A percentile compares a stretch with the other conserved stretches of the same genome.
Conservation (phyloP, 108 stramenopile species). For the Cyclotella baltica region DNA sequence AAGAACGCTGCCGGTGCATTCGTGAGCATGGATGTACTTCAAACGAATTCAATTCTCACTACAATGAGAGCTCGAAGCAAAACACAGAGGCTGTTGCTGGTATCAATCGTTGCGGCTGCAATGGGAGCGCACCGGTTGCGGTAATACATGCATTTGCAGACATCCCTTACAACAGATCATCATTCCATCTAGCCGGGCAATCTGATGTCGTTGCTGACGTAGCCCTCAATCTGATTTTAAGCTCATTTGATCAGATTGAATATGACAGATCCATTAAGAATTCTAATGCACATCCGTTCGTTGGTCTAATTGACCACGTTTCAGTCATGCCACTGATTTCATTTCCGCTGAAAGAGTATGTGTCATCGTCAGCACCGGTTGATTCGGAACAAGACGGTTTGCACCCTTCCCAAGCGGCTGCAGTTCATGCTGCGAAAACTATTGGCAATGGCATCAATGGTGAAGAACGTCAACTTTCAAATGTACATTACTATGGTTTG, state of each 20-base stretch:
- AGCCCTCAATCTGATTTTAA: constrained; percentile 49
- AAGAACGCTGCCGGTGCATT: constrained; percentile 57
- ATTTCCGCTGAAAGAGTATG: not conserved
- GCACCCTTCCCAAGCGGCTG: constrained; percentile 16
- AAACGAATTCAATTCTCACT: not conserved
- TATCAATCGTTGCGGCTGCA: constrained; percentile 13
- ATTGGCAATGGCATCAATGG: constrained; percentile 58
- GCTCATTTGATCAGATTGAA: constrained; percentile 35
- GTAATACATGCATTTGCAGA: constrained; percentile 86
- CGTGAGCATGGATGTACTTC: not conserved
- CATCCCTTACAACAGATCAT: constrained; percentile 82
- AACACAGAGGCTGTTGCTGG: not conserved
- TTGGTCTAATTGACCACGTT: constrained; percentile 87
- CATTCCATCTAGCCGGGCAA: constrained; percentile 82
- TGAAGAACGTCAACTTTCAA: constrained; percentile 19
- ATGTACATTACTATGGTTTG: constrained; percentile 74
- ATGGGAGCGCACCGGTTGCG: constrained; percentile 36
- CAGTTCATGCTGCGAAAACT: constrained; percentile 58
- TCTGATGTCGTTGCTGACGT: constrained; percentile 60
- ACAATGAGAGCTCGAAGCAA: not conserved
- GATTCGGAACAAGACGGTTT: constrained; percentile 1
- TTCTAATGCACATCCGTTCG: constrained; percentile 70
- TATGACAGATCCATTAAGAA: constrained; percentile 12
- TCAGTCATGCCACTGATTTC: constrained; percentile 71
- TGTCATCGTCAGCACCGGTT: not conserved